These are phyloP conservation scores for Hamamelis virginiana DNA, from an alignment of 164 flowering plant genomes.

Conservation along the genomic window DNA sequence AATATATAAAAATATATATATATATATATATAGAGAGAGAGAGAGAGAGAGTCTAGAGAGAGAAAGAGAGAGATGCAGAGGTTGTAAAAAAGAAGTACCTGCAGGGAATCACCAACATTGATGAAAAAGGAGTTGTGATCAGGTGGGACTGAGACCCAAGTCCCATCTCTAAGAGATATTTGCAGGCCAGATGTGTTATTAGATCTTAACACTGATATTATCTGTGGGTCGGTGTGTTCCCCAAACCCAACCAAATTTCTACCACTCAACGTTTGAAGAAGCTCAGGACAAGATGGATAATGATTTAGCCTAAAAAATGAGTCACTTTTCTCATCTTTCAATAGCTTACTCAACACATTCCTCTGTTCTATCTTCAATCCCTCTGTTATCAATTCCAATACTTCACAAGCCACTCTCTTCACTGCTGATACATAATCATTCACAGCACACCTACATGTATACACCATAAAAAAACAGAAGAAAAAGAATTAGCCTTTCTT, in stretches of 20 bases:
- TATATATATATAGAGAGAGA: not conserved
- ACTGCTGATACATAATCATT: conserved; percentile 47
- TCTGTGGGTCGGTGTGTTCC: conserved; percentile 97
- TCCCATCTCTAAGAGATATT: conserved; percentile 71
- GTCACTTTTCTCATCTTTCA: conserved; percentile 72
- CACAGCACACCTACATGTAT: conserved; percentile 40
- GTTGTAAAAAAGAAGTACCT: conserved; percentile 43
- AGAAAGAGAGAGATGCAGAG: not conserved
- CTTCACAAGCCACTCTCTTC: conserved; percentile 45
- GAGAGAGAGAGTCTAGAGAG: not conserved
- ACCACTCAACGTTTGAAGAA: conserved; percentile 35
- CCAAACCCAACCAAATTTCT: conserved; percentile 75
- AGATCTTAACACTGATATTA: conserved; percentile 76
- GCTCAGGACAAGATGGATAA: conserved; percentile 77
- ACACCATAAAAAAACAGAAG: not conserved
- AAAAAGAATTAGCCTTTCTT: not conserved
- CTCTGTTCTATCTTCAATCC: conserved; percentile 50
- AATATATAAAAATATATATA: too few relatives aligned
- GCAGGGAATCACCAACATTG: conserved; percentile 82
- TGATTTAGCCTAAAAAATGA: conserved; percentile 78
- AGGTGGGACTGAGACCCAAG: conserved; percentile 87
- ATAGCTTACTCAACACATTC: conserved; percentile 49
- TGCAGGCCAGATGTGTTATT: conserved; percentile 79
- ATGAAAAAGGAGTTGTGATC: conserved; percentile 79
- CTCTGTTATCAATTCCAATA: conserved; percentile 68